These are phyloP conservation scores for Phalaenopsis equestris DNA, from an alignment of 106 monocot species.

Conservation along the genomic window DNA sequence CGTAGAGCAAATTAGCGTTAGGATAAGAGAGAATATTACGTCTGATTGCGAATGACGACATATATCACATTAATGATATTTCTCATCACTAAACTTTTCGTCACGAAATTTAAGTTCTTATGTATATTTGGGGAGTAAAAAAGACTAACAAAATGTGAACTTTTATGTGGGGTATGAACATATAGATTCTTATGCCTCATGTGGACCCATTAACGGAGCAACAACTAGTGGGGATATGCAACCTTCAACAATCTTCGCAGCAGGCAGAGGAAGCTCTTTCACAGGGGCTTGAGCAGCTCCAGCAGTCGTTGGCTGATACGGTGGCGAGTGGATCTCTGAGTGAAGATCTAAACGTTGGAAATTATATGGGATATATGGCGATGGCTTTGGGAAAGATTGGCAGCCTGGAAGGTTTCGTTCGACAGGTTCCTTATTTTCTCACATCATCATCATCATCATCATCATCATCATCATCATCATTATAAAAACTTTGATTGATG, in stretches of 20 bases:
- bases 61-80: too few relatives aligned
- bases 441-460: neutral
- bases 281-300: slow-evolving; percentile 82
- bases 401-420: slow-evolving; percentile 72
- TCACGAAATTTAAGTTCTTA: too few relatives aligned
- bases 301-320: slow-evolving; percentile 66
- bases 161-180: neutral
- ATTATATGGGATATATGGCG: slow-evolving; percentile 88
- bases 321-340: slow-evolving; percentile 41
- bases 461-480: neutral
- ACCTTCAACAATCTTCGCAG: slow-evolving; percentile 78
- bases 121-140: too few relatives aligned
- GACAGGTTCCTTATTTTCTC: slow-evolving; percentile 48
- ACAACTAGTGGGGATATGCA: slow-evolving; percentile 65
- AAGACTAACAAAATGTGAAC: neutral
- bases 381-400: slow-evolving; percentile 64
- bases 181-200: slow-evolving; percentile 65
- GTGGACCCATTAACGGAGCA: slow-evolving; percentile 91
- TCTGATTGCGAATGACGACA: too few relatives aligned
- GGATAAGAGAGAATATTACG: too few relatives aligned
- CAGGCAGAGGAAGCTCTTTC: slow-evolving; percentile 97
- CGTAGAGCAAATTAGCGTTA: too few relatives aligned
- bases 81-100: too few relatives aligned
- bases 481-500: neutral
- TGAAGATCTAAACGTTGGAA: slow-evolving; percentile 42